Evolutionary conservation across 2,329 filamentous ascomycete genomes (phyloP), one percentile per base, ranked within the genome.

Genomic region (Alternaria sp.): DNA sequence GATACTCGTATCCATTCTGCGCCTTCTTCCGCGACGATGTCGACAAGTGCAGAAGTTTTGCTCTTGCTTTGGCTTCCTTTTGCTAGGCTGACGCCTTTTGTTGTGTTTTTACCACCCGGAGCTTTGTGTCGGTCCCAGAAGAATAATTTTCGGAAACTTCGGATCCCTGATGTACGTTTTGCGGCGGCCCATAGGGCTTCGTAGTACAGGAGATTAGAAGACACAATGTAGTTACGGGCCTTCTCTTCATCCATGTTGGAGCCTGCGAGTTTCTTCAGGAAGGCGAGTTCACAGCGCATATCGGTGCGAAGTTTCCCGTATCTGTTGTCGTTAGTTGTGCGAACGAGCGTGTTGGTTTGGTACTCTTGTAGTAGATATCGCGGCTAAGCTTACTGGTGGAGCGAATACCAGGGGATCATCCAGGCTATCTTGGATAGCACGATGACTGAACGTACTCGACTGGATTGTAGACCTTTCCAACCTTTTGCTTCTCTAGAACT

Each of bases 1-100:
- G 87, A 90, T 1, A 91, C 85, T 73, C 91, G 91, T 54, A 89
- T 84, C 89, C 89, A 92, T 68, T 88, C 83, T 58, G 83, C 77
- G 11, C 89, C 89, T 72, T 87, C 83, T 57, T 87, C 81, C 2
- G 87, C 83, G 26, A 91, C 85, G 46, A 90, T 85, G 76, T 92
- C 89, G 4, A 91, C 87, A 53, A 86, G 78, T 1, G 86, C 86
- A 61, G 82, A 83, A 36, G 79, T 81, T 70, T 84, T 82, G 54
- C 81, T 63, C 57, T 77, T 83, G 51, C 78, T 74, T 48, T 76
- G 76, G 46, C 77, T 79, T 18, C 68, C 73, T 59, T 73, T 75
- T 28, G 62, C 57, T 14, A 67, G 57, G 39, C 62, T 67, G 49
- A 72, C 47, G 16, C 71, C 63, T 69, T 77, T 70, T 20, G 54